Base-by-base conservation (phyloP, 2,329 filamentous ascomycete genomes). In the Lizonia empirigonia region DNA sequence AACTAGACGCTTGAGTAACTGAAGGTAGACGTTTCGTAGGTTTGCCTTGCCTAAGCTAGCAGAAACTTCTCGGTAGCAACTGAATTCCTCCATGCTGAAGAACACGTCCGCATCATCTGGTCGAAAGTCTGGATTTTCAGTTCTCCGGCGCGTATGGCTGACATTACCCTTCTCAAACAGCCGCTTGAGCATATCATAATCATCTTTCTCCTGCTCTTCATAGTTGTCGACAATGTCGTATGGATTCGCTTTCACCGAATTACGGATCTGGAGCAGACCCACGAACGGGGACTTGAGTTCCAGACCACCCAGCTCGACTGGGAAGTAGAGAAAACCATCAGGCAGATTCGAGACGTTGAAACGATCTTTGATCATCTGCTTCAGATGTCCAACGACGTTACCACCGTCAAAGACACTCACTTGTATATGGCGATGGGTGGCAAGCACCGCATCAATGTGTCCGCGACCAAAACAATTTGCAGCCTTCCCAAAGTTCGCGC, bases 281-380 rank as follows among this genome's bases (percentile, higher is more conserved):
- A 82, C 74, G 50, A 81, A 80, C 0, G 80, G 79, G 27, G 80
- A 82, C 38, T 76, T 71, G 7, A 82, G 70, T 8, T 77, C 77
- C 3, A 82, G 67, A 1, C 80, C 80, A 5, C 80, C 80, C 8
- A 82, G 71, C 48, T 80, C 77, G 27, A 79, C 70, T 0, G 80
- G 80, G 56, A 81, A 81, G 60, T 78, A 82, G 59, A 82, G 76
- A 52, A 81, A 80, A 3, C 78, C 79, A 20, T 80, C 80, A 0
- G 79, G 79, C 5, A 82, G 67, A 50, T 77, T 64, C 1, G 68
- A 56, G 10, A 80, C 72, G 2, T 72, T 70, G 54, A 87, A 88
- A 0, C 82, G 79, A 7, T 78, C 63, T 4, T 72, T 60, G 9
- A 88, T 80, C 6, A 76, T 73, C 12, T 73, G 69, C 41, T 83